phyloP scores from a whole-genome alignment of 2,329 filamentous ascomycete species.

The Ophiostoma ulmi region DNA sequence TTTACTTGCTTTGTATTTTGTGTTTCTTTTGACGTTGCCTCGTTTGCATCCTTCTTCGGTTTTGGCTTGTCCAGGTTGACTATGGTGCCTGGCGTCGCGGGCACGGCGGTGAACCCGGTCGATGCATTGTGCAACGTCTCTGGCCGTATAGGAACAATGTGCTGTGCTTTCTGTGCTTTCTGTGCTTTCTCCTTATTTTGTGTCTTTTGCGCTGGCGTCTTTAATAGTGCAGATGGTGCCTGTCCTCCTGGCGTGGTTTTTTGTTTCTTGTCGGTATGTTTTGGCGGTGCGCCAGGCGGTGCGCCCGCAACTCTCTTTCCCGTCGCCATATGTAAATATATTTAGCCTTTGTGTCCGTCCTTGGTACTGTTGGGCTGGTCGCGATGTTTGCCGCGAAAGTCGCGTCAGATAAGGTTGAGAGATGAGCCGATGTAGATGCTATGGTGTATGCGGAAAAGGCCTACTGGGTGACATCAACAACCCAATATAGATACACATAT shows the following conservation, averaged over 20 bases:
- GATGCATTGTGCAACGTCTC: background rate
- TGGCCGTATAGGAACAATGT: background rate
- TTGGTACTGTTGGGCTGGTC: too few species aligned
- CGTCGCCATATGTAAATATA: background rate
- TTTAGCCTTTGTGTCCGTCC: too few species aligned
- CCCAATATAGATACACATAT: background rate
- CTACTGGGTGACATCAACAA: background rate
- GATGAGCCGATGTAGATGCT: background rate
- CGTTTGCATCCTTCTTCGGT: background rate
- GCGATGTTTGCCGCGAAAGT: background rate
- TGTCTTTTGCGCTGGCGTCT: background rate
- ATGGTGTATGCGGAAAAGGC: too few species aligned
- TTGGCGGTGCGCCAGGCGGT: background rate
- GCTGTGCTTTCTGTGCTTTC: background rate
- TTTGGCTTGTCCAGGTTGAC: background rate
- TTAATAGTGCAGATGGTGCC: background rate
- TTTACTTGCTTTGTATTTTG: constrained; percentile 30
- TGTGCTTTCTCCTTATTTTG: background rate
- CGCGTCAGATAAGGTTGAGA: background rate
- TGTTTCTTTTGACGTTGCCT: constrained; percentile 24
- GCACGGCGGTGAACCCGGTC: constrained; percentile 9
- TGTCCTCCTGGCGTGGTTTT: constrained; percentile 3
- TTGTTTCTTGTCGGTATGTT: constrained; percentile 19
- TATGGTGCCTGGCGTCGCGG: constrained; percentile 19
- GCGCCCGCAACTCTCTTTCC: constrained; percentile 12